A percentile compares a stretch with the other conserved stretches of the same genome.
Conservation (phyloP, 2,329 filamentous ascomycete species). For the Onygenales sp. region DNA sequence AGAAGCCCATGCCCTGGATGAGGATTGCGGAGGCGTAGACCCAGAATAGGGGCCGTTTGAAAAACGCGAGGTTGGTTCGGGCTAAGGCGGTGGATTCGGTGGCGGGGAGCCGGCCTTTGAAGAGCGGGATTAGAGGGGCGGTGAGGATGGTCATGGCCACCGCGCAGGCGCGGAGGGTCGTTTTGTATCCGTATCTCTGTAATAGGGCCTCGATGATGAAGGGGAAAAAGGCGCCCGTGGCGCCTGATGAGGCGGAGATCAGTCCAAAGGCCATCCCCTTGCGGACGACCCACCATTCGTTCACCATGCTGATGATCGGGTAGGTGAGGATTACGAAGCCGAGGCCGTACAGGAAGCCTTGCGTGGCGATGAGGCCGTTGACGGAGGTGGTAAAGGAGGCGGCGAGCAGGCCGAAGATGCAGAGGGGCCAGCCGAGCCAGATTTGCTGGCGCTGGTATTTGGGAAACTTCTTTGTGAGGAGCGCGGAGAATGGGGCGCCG, state of each 20-base stretch:
- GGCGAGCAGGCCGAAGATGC: constrained; percentile 26
- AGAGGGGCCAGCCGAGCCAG: constrained; percentile 26
- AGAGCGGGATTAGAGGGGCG: constrained; percentile 24
- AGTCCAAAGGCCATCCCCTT: constrained; percentile 36
- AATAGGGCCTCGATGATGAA: constrained; percentile 36
- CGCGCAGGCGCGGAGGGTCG: constrained; percentile 36
- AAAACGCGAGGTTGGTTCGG: constrained; percentile 23
- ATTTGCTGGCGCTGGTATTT: background rate
- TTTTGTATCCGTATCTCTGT: constrained; percentile 32
- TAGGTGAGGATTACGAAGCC: constrained; percentile 32
- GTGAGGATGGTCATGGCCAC: constrained; percentile 32
- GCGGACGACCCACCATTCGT: constrained; percentile 31
- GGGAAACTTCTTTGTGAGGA: background rate
- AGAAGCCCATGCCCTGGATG: constrained; percentile 24
- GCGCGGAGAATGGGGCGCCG: background rate
- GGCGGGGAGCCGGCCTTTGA: constrained; percentile 18
- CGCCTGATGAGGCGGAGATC: constrained; percentile 32
- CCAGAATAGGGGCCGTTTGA: constrained; percentile 27
- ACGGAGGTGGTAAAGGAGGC: constrained; percentile 27
- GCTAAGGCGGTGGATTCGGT: constrained; percentile 10
- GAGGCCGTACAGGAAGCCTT: constrained; percentile 31
- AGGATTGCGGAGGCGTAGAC: constrained; percentile 38
- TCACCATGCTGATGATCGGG: constrained; percentile 31
- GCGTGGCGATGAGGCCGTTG: constrained; percentile 29
- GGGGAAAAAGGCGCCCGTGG: constrained; percentile 37